Conservation (phyloP, 805 yeast species). For the Nakazawaea ambrosiae region DNA sequence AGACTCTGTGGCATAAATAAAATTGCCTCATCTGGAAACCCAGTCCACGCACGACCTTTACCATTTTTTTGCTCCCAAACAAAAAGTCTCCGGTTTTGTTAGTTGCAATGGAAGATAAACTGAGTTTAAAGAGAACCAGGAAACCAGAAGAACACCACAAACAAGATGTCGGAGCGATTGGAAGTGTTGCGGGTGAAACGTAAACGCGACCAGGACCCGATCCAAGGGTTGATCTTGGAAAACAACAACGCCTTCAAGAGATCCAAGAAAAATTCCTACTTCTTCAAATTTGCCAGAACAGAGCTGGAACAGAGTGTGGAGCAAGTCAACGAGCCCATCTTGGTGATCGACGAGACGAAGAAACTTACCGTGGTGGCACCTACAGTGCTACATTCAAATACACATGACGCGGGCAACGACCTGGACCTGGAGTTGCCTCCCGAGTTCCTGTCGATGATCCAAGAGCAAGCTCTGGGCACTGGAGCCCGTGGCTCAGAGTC, state of each 20-base stretch:
- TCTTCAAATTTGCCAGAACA: conserved; percentile 43
- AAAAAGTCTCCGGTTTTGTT: no score
- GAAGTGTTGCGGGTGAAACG: conserved; percentile 77
- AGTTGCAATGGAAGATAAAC: no score
- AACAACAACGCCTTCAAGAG: conserved; percentile 29
- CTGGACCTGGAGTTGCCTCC: conserved; percentile 63
- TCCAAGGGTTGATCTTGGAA: conserved; percentile 64
- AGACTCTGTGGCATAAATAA: no score
- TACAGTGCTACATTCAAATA: conserved; percentile 10
- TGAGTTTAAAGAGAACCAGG: no score
- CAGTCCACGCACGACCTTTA: no score
- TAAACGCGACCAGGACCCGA: conserved; percentile 79
- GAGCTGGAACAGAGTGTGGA: conserved; percentile 24
- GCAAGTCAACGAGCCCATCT: background rate
- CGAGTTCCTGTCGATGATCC: conserved; percentile 6
- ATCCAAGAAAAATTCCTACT: conserved; percentile 26
- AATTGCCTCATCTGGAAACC: no score
- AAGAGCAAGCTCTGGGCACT: conserved; percentile 3
- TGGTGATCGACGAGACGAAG: conserved; percentile 7
- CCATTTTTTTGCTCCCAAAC: no score
- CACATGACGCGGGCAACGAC: background rate
- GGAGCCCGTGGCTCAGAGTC: no score
- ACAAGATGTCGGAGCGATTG: conserved; percentile 30
- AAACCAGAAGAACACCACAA: no score
- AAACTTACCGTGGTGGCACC: conserved; percentile 12